Conservation (phyloP, 345 rosid species). For the Cardiospermum halicacabum region DNA sequence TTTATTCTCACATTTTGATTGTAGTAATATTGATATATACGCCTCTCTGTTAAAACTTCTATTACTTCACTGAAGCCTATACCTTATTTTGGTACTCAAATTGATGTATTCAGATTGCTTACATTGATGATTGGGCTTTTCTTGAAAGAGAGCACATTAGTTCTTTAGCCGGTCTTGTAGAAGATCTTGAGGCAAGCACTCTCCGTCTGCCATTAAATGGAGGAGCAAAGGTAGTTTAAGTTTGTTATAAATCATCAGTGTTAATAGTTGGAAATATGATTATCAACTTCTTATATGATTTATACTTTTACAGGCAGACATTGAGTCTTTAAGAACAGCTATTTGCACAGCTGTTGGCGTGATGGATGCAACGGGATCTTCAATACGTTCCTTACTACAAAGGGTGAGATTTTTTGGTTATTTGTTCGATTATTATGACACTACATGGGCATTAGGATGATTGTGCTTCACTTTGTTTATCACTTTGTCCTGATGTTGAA, state of each 20-base stretch:
- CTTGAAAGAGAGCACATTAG: constrained; percentile 72
- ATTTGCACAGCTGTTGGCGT: constrained; percentile 87
- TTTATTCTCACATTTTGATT: neutral
- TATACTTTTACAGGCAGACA: constrained; percentile 57
- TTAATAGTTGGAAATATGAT: constrained; percentile 14
- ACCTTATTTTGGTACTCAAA: constrained; percentile 22
- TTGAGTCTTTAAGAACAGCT: constrained; percentile 69
- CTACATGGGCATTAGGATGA: neutral
- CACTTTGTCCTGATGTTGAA: neutral
- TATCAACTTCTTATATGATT: constrained; percentile 14
- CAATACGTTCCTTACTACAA: constrained; percentile 58
- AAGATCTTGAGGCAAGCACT: constrained; percentile 90
- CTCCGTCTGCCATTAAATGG: constrained; percentile 84
- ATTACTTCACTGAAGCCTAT: constrained; percentile 5
- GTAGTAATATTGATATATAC: neutral
- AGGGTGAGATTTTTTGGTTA: constrained; percentile 46
- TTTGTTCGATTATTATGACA: neutral
- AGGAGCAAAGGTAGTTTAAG: constrained; percentile 67
- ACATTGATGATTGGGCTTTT: constrained; percentile 81
- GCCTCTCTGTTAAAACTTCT: neutral
- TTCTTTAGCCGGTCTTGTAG: constrained; percentile 73
- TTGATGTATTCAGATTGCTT: constrained; percentile 50
- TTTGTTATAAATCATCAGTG: neutral
- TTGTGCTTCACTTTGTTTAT: neutral
- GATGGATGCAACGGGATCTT: constrained; percentile 85